Base-by-base conservation (phyloP, 306 rosid genomes). In the Sesbania bispinosa region DNA sequence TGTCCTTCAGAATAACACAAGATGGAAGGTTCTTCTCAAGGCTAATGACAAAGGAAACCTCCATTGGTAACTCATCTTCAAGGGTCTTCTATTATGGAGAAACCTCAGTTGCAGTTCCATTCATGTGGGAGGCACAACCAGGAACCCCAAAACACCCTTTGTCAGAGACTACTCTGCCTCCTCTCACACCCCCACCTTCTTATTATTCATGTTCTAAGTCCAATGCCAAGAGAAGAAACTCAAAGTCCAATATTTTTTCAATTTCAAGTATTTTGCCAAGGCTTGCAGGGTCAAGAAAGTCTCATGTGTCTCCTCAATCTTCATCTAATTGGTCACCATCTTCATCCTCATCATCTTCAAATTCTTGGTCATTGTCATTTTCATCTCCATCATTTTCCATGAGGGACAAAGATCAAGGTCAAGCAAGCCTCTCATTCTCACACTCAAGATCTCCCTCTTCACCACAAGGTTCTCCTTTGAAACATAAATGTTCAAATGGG, bases 151-250 rank as follows among this genome's bases (percentile, higher is more conserved):
- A 81, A 7, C 85, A 77, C 71, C 79, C 79, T 2, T 43, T 81
- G 51, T 81, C 79, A 3, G 45, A 72, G 1, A 50, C 42, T 2
- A 71, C 79, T 33, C 33, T 81, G n/a, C 82, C 79, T 32, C 85
- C 85, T 5, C 85, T 81, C 2, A 77, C 85, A 32, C 85, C 79
- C 2, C 85, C 85, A 55, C 85, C 85, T 65, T 81, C 85, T 1
- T 67, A 65, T 77, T 81, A 46, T 35, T 66, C 76, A 8, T 58
- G 13, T 10, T 50, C 39, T 20, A 69, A 39, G 14, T 75, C 74
- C 32, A 62, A 2, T 6, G 14, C 26, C 1, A 81, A 62, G 18
- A 1, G 33, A 15, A 64, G 39, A 21, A 76, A 11, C 6, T 57
- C 81, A 5, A 81, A 65, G 18, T 2, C 51, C 30, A 58, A 48